These are phyloP conservation scores for Aspergillus egyptiacus DNA, from an alignment of 495 filamentous ascomycete genomes.

Conservation along the genomic window DNA sequence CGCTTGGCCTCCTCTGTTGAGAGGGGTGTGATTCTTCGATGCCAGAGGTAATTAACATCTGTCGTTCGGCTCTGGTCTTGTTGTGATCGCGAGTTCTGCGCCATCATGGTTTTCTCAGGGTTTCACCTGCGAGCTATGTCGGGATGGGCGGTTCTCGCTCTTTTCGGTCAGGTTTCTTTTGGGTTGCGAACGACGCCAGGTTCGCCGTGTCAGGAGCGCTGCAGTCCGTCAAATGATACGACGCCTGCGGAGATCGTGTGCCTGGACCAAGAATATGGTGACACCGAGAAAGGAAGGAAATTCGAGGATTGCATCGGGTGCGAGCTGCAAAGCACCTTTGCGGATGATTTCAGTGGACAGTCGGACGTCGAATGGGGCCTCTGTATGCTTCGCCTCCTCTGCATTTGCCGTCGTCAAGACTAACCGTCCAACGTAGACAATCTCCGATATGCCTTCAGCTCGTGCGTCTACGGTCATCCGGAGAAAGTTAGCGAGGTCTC, in stretches of 20 bases:
- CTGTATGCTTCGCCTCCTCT: conserved; percentile 37
- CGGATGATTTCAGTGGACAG: conserved; percentile 40
- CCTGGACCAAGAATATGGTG: conserved; percentile 43
- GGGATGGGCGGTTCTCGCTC: conserved; percentile 15
- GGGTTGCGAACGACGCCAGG: conserved; percentile 38
- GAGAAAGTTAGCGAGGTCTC: conserved; percentile 30
- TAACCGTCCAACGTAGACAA: conserved; percentile 34
- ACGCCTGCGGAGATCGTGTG: conserved; percentile 49
- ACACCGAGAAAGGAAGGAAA: conserved; percentile 35
- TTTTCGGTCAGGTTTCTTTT: conserved; percentile 19
- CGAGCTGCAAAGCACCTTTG: conserved; percentile 48
- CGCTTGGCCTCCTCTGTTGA: neutral
- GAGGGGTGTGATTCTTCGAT: neutral
- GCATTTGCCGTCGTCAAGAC: neutral
- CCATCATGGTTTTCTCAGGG: conserved; percentile 12
- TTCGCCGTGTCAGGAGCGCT: conserved; percentile 48
- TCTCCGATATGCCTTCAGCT: conserved; percentile 42
- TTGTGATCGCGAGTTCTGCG: neutral
- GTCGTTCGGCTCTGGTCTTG: neutral
- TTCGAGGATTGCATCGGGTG: conserved; percentile 58
- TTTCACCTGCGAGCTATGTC: conserved; percentile 9
- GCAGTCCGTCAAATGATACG: conserved; percentile 43
- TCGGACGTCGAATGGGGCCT: conserved; percentile 56
- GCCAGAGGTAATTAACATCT: neutral
- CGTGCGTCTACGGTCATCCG: conserved; percentile 43